phyloP scores from a whole-genome alignment of 2,329 filamentous ascomycete species.

The Aspergillus sp. region DNA sequence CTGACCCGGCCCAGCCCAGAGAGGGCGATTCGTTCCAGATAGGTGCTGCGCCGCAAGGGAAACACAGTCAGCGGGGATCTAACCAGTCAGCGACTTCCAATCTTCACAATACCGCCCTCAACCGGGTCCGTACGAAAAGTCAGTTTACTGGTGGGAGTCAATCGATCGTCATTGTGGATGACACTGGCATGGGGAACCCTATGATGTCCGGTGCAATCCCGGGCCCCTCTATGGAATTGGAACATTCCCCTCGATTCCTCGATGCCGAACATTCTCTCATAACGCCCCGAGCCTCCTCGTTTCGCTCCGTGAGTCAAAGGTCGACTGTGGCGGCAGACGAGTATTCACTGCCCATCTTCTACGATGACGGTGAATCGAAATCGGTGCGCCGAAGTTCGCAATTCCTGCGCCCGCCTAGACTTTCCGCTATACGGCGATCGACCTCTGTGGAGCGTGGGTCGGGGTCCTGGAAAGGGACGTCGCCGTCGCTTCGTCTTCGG shows the following conservation, averaged over 20 bases:
- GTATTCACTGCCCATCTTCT: slow-evolving; percentile 30
- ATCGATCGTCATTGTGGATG: slow-evolving; percentile 84
- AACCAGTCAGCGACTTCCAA: neutral
- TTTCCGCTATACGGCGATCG: slow-evolving; percentile 24
- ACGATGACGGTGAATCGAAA: slow-evolving; percentile 21
- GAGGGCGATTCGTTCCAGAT: slow-evolving; percentile 5
- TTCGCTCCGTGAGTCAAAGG: slow-evolving; percentile 19
- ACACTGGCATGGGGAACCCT: slow-evolving; percentile 47
- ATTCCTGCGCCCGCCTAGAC: slow-evolving; percentile 17
- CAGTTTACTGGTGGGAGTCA: slow-evolving; percentile 77
- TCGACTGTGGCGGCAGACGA: slow-evolving; percentile 26
- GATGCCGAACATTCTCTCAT: slow-evolving; percentile 9
- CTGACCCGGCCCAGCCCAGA: slow-evolving; percentile 12
- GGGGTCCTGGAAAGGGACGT: slow-evolving; percentile 25
- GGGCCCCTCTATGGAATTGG: slow-evolving; percentile 9
- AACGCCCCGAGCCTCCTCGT: slow-evolving; percentile 18
- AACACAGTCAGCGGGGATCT: neutral
- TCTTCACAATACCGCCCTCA: neutral
- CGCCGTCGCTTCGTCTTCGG: slow-evolving; percentile 38
- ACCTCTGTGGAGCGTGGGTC: slow-evolving; percentile 27
- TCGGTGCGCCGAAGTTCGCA: slow-evolving; percentile 12
- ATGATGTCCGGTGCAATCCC: slow-evolving; percentile 40
- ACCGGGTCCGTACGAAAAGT: slow-evolving; percentile 43
- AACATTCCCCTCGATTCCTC: slow-evolving; percentile 18
- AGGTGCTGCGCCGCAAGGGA: neutral